Evolutionary conservation across 768 basidiomycete genomes (phyloP), one percentile per base, ranked within the genome.

Genomic region (Cystofilobasidium bisporidii): DNA sequence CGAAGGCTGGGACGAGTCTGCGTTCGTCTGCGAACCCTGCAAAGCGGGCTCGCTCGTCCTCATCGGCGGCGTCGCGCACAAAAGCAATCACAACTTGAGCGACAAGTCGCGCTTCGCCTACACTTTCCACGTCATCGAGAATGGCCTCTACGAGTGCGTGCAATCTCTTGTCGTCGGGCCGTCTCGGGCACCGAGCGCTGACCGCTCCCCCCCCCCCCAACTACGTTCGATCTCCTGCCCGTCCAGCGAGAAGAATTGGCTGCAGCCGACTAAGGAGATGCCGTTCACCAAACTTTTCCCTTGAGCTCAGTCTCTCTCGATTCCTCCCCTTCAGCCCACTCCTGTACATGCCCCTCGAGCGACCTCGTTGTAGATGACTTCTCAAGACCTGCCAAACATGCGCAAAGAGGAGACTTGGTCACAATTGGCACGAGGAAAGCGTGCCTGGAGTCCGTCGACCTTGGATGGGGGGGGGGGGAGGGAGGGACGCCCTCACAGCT

Each of bases 1-100:
- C 9, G 55, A 55, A 3, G 71, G 70, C 5, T 77, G 76, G 77
- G 74, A 71, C 59, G 73, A 70, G 45, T 72, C 71, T 73, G 68
- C 72, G 30, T 69, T 69, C 24, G 26, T 73, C 66, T 55, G 76
- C 69, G 79, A 72, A 64, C 63, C 69, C 69, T 72, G 78, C 65
- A 33, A 70, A 12, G 65, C 69, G 3, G 67, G 67, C 57, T 3
- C 45, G 28, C 48, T 8, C 72, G 72, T 53, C 66, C 17, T 61
- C 8, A 41, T 43, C 41, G 40, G 40, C 22, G 2, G 24, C 32
- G 91, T 97, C 2, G 78, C 96, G 69, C 96, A 99, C 79, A 91
- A 91, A 75, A 91, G 89, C 0, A 89, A 90, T 74, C 83, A 84
- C 63, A 99, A 99, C 76, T 82, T 81, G 0, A 90, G 88, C 63